Conservation (phyloP, 805 yeast genomes). For the Metschnikowia shivogae region DNA sequence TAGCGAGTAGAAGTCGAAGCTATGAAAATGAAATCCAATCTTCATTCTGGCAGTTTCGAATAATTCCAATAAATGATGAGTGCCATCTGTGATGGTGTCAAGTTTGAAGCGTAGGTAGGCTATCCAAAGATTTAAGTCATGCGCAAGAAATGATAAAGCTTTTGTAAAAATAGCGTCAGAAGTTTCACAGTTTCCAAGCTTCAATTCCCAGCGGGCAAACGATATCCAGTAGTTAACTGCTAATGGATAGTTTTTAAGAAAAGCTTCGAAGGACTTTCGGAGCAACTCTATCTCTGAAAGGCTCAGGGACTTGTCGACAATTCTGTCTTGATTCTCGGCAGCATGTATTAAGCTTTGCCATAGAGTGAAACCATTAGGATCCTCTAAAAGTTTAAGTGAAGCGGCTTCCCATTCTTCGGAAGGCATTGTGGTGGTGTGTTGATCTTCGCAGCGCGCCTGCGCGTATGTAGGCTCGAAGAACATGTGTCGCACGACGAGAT, state of each 20-base stretch:
- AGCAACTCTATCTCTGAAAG: constrained; percentile 28
- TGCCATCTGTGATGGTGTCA: constrained; percentile 26
- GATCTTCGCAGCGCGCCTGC: neutral
- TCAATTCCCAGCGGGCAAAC: constrained; percentile 46
- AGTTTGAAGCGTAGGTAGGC: constrained; percentile 42
- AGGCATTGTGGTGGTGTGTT: neutral
- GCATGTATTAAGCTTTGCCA: constrained; percentile 37
- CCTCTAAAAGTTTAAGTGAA: constrained; percentile 28
- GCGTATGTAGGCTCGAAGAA: neutral
- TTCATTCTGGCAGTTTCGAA: constrained; percentile 46
- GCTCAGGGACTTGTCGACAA: constrained; percentile 34
- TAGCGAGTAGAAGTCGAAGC: constrained; percentile 47
- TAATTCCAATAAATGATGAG: constrained; percentile 25
- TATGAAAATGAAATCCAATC: constrained; percentile 51
- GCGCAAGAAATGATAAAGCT: constrained; percentile 33
- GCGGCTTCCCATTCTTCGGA: constrained; percentile 9
- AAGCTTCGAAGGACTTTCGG: constrained; percentile 37
- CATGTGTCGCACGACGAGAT: neutral
- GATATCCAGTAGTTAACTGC: constrained; percentile 56
- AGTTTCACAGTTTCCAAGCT: constrained; percentile 37
- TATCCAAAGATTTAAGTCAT: constrained; percentile 50
- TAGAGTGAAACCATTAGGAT: constrained; percentile 32
- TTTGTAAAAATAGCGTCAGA: constrained; percentile 27
- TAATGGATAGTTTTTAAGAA: constrained; percentile 46
- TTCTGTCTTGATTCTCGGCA: constrained; percentile 26